A percentile compares a stretch with the other conserved stretches of the same genome.
Conservation (phyloP, 805 yeast species). For the Saccharomycopsis babjevae region DNA sequence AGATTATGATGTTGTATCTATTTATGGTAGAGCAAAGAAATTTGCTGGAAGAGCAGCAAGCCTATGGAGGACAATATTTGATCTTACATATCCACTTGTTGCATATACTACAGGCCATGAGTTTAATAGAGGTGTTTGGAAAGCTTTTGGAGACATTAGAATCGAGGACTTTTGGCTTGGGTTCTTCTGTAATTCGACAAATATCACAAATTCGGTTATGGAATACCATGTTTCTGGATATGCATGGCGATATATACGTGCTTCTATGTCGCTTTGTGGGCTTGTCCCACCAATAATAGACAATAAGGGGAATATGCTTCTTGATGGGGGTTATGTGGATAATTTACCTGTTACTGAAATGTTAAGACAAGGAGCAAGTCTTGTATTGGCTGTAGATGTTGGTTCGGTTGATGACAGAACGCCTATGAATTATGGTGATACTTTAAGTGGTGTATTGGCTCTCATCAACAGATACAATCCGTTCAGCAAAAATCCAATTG, state of each 20-base stretch:
- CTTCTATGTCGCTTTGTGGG: constrained; percentile 95
- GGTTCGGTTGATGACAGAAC: constrained; percentile 91
- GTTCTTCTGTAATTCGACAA: constrained; percentile 84
- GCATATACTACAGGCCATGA: constrained; percentile 96
- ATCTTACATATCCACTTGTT: constrained; percentile 86
- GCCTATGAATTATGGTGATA: constrained; percentile 85
- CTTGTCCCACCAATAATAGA: constrained; percentile 77
- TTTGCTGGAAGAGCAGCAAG: constrained; percentile 77
- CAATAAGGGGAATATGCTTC: constrained; percentile 81
- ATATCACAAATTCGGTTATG: constrained; percentile 90
- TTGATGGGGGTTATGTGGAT: constrained; percentile 95
- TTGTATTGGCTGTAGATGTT: constrained; percentile 88
- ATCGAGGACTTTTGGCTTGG: constrained; percentile 95
- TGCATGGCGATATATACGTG: constrained; percentile 92
- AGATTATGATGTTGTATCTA: constrained; percentile 84
- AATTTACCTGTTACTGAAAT: constrained; percentile 87
- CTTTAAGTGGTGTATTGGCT: constrained; percentile 89
- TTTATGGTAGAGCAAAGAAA: constrained; percentile 80
- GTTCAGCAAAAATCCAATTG: constrained; percentile 75
- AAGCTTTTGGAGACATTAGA: constrained; percentile 81
- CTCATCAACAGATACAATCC: constrained; percentile 81
- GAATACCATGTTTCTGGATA: constrained; percentile 88
- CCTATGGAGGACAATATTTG: constrained; percentile 74
- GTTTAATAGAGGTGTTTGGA: constrained; percentile 96
- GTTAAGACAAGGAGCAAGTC: constrained; percentile 79